Conservation (phyloP, 2,329 filamentous ascomycete genomes). For the Alternaria novae-zelandiae region DNA sequence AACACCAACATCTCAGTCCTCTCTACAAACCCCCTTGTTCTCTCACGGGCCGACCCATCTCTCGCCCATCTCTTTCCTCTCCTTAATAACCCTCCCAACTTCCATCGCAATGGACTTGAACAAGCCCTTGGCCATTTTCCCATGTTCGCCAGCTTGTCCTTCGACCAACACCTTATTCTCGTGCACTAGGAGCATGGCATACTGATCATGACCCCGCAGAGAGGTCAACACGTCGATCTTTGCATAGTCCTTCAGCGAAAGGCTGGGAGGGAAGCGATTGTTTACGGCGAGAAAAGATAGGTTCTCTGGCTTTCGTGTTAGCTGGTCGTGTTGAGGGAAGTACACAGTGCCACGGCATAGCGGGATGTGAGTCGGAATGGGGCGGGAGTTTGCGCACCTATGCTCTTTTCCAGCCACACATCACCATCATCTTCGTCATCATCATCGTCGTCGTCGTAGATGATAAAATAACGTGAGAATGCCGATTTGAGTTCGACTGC, state of each 20-base stretch:
- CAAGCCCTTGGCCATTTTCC: background rate
- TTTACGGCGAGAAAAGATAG: background rate
- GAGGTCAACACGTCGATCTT: background rate
- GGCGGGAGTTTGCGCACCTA: background rate
- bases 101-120: background rate
- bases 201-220: background rate
- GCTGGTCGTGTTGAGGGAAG: background rate
- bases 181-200: background rate
- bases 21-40: too few relatives aligned
- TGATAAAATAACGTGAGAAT: background rate
- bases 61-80: background rate
- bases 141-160: background rate
- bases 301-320: background rate
- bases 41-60: background rate
- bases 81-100: background rate
- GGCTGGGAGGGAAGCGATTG: background rate
- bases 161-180: background rate
- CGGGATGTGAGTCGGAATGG: background rate
- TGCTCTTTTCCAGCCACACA: background rate
- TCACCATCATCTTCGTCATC: background rate
- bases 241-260: background rate
- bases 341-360: too few relatives aligned
- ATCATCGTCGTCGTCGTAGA: background rate
- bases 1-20: background rate
- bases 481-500: background rate